phyloP scores from a whole-genome alignment of 257 asterid species.

The Nicotiana sylvestris region DNA sequence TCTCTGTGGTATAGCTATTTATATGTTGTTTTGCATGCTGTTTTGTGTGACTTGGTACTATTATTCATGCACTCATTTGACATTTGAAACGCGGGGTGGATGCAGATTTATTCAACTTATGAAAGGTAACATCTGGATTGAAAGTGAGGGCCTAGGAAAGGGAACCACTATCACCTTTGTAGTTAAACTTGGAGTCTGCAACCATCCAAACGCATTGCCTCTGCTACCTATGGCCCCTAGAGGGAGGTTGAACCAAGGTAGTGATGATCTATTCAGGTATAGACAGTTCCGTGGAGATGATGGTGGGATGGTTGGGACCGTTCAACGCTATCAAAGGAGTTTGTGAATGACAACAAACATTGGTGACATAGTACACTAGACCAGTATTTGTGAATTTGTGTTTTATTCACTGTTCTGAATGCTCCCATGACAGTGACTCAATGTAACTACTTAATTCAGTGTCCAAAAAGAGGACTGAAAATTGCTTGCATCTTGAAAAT shows the following conservation, averaged over 20 bases:
- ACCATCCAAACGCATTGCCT: conserved; percentile 21
- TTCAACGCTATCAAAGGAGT: conserved; percentile 20
- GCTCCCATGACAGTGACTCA: background rate
- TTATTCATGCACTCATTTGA: background rate
- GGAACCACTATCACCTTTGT: conserved; percentile 51
- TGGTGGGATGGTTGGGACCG: conserved; percentile 8
- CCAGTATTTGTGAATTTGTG: background rate
- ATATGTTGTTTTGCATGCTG: background rate
- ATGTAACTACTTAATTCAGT: background rate
- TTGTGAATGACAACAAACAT: background rate
- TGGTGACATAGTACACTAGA: background rate
- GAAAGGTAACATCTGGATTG: conserved; percentile 68
- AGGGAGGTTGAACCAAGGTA: conserved; percentile 24
- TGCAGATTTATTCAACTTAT: conserved; percentile 55
- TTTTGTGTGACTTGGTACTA: background rate
- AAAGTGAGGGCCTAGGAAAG: conserved; percentile 55
- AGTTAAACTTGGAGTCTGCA: conserved; percentile 39
- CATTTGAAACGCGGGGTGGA: background rate
- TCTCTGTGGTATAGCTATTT: background rate
- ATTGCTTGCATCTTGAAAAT: background rate
- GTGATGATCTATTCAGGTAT: conserved; percentile 26
- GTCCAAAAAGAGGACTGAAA: background rate
- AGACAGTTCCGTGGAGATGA: conserved; percentile 25
- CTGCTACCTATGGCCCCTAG: conserved; percentile 4
- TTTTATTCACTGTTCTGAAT: background rate